Evolutionary conservation across 257 asterid species (phyloP), one percentile per base, ranked within the genome.

Genomic region (Nicotiana knightiana): DNA sequence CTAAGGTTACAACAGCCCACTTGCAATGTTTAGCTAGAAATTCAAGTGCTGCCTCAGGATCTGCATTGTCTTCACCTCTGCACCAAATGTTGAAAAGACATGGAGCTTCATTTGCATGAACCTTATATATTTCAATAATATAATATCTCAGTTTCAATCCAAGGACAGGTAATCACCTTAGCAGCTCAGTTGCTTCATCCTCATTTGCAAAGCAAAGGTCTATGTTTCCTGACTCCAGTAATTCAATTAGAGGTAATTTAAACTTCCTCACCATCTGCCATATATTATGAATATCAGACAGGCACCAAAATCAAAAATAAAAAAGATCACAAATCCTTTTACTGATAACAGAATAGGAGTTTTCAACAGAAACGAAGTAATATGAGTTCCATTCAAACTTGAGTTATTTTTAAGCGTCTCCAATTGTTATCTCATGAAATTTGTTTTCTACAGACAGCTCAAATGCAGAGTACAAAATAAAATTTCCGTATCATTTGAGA

Each of bases 181-280:
- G 83, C 24, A 96, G 91, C 86, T 91, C 98, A 18, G 89, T 86
- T 54, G 98, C 99, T 87, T 94, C 99, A 77, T 96, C 99, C 92
- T 96, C 99, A 66, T 96, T 96, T 43, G 99, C 99, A 82, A 93
- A 96, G 88, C 99, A 96, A 75, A 96, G 96, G 82, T 96, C 98
- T 61, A 96, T 90, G 64, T 89, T 90, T 51, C 99, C 94, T 4
- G 99, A 93, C 87, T 93, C 94, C 48, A 96, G 88, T 80, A 96
- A 85, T 85, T 90, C 86, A 67, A 94, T 83, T 75, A 96, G 99
- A 37, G 92, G 96, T 80, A 67, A 43, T 83, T 92, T 91, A 88
- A 93, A 93, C 87, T 93, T 91, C 82, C 95, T 89, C 67, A 96
- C 98, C 99, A 96, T 96, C 99, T 94, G 92, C 58, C 76, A 75